Evolutionary conservation across 257 asterid genomes (phyloP).

Genomic region (Solanum peruvianum): DNA sequence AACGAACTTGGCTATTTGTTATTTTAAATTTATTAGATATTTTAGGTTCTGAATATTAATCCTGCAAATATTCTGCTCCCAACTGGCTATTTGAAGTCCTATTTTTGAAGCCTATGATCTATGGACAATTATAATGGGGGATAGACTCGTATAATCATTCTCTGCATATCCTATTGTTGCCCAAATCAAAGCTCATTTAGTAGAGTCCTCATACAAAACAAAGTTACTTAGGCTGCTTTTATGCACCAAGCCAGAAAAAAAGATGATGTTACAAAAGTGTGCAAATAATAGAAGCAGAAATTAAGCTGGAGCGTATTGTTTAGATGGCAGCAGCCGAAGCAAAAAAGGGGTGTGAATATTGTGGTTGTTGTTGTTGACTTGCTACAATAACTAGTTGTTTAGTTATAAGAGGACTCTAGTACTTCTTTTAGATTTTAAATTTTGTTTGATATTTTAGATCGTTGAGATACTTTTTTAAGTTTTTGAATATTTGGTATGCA

Average conservation of each 20-base stretch:
- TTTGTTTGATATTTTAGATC: neutral
- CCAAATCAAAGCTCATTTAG: neutral
- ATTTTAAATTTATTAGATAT: too few relatives aligned
- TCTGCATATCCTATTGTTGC: neutral
- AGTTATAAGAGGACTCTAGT: neutral
- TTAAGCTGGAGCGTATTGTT: neutral
- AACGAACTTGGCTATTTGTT: neutral
- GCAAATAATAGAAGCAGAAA: neutral
- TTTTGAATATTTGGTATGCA: neutral
- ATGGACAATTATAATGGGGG: neutral
- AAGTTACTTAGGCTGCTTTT: neutral
- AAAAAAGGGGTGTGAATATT: neutral
- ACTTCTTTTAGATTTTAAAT: neutral
- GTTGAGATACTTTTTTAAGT: neutral
- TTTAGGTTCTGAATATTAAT: neutral
- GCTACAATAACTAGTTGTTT: neutral
- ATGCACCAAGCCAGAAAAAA: neutral
- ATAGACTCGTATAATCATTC: neutral
- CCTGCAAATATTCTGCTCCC: neutral
- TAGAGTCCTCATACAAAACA: neutral
- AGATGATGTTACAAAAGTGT: neutral
- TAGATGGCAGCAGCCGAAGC: neutral
- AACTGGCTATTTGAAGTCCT: neutral
- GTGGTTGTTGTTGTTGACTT: neutral
- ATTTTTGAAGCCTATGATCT: neutral